These are phyloP conservation scores for Mucor indicus DNA, from an alignment of 371 early-diverging fungal genomes.

Conservation along the genomic window DNA sequence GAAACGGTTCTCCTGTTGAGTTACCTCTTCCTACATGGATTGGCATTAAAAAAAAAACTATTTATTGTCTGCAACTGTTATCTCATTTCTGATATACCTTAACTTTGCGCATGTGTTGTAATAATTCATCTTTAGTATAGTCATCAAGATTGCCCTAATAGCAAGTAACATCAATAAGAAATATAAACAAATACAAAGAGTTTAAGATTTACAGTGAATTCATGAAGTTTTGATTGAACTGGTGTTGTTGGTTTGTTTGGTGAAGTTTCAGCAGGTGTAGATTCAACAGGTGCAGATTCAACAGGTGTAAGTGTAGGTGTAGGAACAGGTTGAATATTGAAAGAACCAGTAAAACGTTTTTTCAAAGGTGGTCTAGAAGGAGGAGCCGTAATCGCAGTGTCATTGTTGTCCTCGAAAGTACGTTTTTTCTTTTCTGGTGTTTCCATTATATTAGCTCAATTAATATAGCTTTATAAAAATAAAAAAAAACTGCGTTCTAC, in stretches of 20 bases:
- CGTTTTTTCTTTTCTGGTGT: neutral
- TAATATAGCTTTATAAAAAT: no score
- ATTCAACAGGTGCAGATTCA: neutral
- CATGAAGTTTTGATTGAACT: neutral
- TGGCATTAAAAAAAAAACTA: neutral
- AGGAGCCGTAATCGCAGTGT: neutral
- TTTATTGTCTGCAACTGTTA: neutral
- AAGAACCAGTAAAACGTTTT: conserved; percentile 21
- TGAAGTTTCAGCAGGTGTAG: neutral
- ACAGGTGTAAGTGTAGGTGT: neutral
- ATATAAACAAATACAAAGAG: neutral
- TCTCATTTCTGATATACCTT: no score
- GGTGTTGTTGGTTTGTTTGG: neutral
- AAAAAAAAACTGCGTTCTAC: no score
- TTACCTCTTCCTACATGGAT: conserved; percentile 6
- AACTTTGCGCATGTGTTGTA: conserved; percentile 16
- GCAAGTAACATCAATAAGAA: neutral
- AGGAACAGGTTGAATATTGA: conserved; percentile 11
- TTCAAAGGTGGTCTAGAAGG: conserved; percentile 27
- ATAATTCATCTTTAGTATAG: conserved; percentile 16
- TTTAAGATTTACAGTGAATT: no score
- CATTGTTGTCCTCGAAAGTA: no score
- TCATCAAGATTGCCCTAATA: conserved; percentile 10
- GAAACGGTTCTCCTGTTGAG: conserved; percentile 5
- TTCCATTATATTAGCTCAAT: no score